Conservation (phyloP, 352 stramenopile genomes). For the Thalassiosira oceanica region DNA sequence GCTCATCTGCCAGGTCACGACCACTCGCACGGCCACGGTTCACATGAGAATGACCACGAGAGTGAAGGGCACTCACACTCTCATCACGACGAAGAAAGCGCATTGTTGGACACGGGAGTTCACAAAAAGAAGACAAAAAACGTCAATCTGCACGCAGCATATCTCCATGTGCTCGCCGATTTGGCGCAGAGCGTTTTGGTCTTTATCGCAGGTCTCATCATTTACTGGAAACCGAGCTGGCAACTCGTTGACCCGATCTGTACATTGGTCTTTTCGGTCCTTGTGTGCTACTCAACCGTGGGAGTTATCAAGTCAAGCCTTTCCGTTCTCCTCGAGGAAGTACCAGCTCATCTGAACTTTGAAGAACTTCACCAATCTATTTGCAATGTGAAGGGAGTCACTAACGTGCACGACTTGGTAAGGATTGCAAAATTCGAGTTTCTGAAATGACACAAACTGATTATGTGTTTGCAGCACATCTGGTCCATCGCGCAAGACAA, state of each 20-base stretch:
- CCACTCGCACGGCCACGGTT: conserved; percentile 38
- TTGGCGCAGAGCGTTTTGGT: conserved; percentile 96
- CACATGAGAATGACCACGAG: too few species aligned
- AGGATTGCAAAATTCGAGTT: background rate
- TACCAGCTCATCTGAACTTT: conserved; percentile 87
- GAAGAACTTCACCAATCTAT: conserved; percentile 86
- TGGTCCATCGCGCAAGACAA: too few species aligned
- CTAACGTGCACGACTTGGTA: conserved; percentile 93
- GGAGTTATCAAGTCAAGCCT: conserved; percentile 89
- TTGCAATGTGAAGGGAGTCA: conserved; percentile 81
- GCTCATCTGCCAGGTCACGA: conserved; percentile 40
- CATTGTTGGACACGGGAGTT: conserved; percentile 27
- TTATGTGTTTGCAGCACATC: too few species aligned
- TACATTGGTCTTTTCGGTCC: conserved; percentile 95
- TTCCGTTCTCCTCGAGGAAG: conserved; percentile 94
- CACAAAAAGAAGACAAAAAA: conserved; percentile 77
- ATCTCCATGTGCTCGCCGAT: conserved; percentile 96
- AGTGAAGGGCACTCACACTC: conserved; percentile 21
- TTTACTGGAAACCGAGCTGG: conserved; percentile 95
- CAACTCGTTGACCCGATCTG: conserved; percentile 95
- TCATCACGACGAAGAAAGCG: conserved; percentile 42
- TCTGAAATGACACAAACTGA: too few species aligned
- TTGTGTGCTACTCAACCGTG: conserved; percentile 92
- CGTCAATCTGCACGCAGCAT: conserved; percentile 93
- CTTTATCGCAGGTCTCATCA: conserved; percentile 91